These are phyloP conservation scores for Letharia columbiana DNA, from an alignment of 495 filamentous ascomycete species.

Conservation along the genomic window DNA sequence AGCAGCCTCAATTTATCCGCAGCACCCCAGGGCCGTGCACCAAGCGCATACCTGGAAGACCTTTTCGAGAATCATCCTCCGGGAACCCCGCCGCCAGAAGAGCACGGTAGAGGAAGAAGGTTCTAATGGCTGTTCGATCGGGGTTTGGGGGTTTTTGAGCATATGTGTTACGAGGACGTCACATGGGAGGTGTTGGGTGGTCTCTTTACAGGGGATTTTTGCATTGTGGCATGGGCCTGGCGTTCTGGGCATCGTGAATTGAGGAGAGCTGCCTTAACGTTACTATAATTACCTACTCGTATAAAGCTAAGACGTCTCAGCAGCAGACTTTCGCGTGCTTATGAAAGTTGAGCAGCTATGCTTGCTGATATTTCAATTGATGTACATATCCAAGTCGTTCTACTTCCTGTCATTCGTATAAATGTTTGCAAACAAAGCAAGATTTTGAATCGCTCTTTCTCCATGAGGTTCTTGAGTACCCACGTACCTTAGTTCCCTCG, in stretches of 20 bases:
- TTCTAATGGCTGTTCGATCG: not conserved
- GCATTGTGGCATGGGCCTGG: not conserved
- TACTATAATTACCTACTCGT: not conserved
- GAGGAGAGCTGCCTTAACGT: not conserved
- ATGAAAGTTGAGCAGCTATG: not conserved
- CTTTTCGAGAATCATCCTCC: conserved; percentile 63
- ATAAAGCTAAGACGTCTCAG: not conserved
- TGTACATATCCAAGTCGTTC: not conserved
- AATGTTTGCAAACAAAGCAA: not conserved
- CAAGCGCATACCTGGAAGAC: conserved; percentile 90
- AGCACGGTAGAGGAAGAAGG: conserved; percentile 21
- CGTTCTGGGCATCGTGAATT: not conserved
- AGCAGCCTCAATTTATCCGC: conserved; percentile 62
- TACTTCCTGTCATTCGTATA: not conserved
- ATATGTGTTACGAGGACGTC: not conserved
- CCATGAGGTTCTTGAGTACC: too few species aligned
- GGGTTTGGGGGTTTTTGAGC: not conserved
- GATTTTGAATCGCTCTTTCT: not conserved
- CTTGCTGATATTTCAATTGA: not conserved
- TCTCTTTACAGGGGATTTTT: not conserved
- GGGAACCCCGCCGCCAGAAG: conserved; percentile 14
- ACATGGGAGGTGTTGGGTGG: not conserved
- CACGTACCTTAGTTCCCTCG: too few species aligned
- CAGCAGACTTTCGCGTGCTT: not conserved
- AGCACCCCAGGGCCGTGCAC: conserved; percentile 64